Percentiles rank a stretch among this genome's conserved stretches.
These are phyloP conservation scores for Pisolithus marmoratus DNA, from an alignment of 768 basidiomycete genomes.

Conservation along the genomic window DNA sequence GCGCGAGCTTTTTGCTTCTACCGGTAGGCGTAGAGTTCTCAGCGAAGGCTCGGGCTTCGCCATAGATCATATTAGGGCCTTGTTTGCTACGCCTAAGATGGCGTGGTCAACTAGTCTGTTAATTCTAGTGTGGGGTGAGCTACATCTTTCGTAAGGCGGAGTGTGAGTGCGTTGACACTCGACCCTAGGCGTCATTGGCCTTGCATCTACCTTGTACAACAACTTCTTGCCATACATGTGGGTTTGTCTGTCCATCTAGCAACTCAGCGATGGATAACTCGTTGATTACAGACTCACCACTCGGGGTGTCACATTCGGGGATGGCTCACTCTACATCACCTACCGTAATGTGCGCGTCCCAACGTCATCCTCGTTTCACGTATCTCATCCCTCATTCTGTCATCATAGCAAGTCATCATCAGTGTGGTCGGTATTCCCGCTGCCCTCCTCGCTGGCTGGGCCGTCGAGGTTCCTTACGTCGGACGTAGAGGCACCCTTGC, in stretches of 20 bases:
- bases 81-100: conserved; percentile 60
- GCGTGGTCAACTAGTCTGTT: conserved; percentile 62
- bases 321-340: conserved; percentile 62
- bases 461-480: conserved; percentile 58
- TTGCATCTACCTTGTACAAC: conserved; percentile 66
- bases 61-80: conserved; percentile 43
- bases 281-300: conserved; percentile 41
- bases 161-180: background rate
- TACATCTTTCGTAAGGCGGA: background rate
- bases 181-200: conserved; percentile 57
- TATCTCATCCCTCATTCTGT: background rate
- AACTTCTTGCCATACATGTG: conserved; percentile 50
- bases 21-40: conserved; percentile 18
- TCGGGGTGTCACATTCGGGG: conserved; percentile 65
- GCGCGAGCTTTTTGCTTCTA: conserved; percentile 5
- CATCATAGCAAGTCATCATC: conserved; percentile 58
- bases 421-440: conserved; percentile 66
- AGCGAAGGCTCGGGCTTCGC: conserved; percentile 39
- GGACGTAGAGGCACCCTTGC: conserved; percentile 66
- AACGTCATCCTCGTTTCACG: too few relatives aligned
- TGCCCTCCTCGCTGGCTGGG: conserved; percentile 64
- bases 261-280: background rate
- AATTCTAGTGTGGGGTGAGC: conserved; percentile 41
- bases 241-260: conserved; percentile 10
- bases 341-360: conserved; percentile 55